Base-by-base conservation (phyloP, 306 rosid species). In the Spatholobus suberectus region DNA sequence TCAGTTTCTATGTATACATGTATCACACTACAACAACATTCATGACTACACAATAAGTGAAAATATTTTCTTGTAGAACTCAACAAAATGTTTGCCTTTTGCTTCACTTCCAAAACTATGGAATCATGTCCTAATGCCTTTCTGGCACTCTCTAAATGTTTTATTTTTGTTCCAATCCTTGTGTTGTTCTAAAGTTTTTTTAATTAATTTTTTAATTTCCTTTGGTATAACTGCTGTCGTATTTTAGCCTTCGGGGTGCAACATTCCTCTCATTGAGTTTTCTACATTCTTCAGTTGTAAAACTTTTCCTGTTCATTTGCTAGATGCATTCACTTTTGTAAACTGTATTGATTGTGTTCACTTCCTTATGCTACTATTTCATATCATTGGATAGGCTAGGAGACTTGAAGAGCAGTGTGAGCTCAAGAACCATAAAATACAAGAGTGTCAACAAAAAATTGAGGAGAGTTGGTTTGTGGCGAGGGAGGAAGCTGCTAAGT, bases 401-500 rank as follows among this genome's bases (percentile, higher is more conserved):
- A 92, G 81, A 69, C 95, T 94, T 18, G 92, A 94, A 86, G 79
- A 85, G 61, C 85, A 90, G 81, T 87, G 89, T 78, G 82, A 92
- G 67, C 83, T 79, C 69, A 85, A 89, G 78, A 80, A 82, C 79
- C 78, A 82, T 24, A 89, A 87, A 84, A 81, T 94, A 51, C 89
- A 86, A 71, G 89, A 88, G 76, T 88, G 88, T 82, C 92, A 84
- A 49, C 78, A 85, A 65, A 84, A 89, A 83, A 70, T 89, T 2
- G 88, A 88, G 81, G 92, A 92, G 79, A 91, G 89, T 78, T 89
- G 90, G 94, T 79, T 80, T 37, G 67, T 89, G 13, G 96, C 94
- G 0, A 91, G 84, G 89, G 93, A 91, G 70, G 97, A 94, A 87
- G 92, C 94, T n/a, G 89, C 88, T 1, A 86, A 85, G 84, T 88